These are phyloP conservation scores for Leonotis leonurus DNA, from an alignment of 257 asterid genomes.

Conservation along the genomic window DNA sequence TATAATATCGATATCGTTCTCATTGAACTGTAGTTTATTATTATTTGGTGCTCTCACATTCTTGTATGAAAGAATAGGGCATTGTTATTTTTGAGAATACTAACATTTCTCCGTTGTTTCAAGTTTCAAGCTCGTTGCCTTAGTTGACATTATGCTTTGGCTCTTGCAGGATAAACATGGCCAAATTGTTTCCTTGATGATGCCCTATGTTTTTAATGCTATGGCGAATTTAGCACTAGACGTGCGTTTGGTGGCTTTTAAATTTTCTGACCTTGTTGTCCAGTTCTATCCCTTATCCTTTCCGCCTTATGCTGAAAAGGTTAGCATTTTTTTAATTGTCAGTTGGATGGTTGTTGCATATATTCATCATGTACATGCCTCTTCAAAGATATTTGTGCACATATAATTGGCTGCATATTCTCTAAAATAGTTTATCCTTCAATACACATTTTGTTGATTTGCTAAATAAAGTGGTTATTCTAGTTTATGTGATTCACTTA, in stretches of 20 bases:
- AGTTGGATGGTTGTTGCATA: conserved; percentile 4
- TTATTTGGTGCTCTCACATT: no score
- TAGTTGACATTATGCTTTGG: conserved; percentile 18
- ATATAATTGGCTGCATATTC: neutral
- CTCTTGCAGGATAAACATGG: conserved; percentile 73
- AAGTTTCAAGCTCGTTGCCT: conserved; percentile 8
- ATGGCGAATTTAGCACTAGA: conserved; percentile 77
- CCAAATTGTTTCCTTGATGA: conserved; percentile 65
- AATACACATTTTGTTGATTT: no score
- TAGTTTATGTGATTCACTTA: no score
- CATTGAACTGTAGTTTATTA: no score
- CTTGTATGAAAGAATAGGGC: neutral
- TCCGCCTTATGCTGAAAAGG: conserved; percentile 77
- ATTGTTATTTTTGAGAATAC: neutral
- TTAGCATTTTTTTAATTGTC: conserved; percentile 16
- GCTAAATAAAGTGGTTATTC: no score
- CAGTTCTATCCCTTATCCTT: conserved; percentile 70
- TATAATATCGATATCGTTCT: no score
- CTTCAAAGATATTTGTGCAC: neutral
- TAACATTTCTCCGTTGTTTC: neutral
- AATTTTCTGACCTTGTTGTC: conserved; percentile 68
- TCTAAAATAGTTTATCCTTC: no score
- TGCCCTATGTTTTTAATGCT: conserved; percentile 75
- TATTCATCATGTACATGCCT: neutral
- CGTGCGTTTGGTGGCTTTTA: conserved; percentile 86